Conservation (phyloP, 2,329 filamentous ascomycete genomes). For the Ustilaginoidea virens region DNA sequence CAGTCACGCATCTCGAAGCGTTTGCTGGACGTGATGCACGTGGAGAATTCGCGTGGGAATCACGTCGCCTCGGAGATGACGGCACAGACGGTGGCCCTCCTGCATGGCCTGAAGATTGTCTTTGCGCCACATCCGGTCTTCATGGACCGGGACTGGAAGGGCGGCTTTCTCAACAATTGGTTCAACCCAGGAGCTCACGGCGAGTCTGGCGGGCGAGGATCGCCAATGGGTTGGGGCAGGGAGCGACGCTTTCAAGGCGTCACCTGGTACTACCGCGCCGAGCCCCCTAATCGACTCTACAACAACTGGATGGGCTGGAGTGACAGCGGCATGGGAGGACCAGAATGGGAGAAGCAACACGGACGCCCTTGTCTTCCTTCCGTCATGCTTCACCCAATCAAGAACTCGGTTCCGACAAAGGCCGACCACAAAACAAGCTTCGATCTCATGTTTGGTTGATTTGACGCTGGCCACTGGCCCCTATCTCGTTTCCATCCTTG, state of each 20-base stretch:
- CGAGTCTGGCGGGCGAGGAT: slow-evolving; percentile 36
- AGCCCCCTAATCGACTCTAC: slow-evolving; percentile 40
- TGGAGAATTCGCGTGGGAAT: slow-evolving; percentile 56
- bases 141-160: slow-evolving; percentile 59
- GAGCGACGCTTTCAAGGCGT: slow-evolving; percentile 41
- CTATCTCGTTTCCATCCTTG: neutral
- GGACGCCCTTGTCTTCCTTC: slow-evolving; percentile 43
- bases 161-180: slow-evolving; percentile 36
- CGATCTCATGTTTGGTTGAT: slow-evolving; percentile 22
- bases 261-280: slow-evolving; percentile 46
- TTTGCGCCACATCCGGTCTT: slow-evolving; percentile 67
- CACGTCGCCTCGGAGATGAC: slow-evolving; percentile 74
- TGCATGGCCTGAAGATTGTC: slow-evolving; percentile 66
- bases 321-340: slow-evolving; percentile 37
- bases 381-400: slow-evolving; percentile 44
- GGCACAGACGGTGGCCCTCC: slow-evolving; percentile 54
- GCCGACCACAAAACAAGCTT: slow-evolving; percentile 24
- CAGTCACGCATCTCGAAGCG: slow-evolving; percentile 58
- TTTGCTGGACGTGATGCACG: slow-evolving; percentile 62
- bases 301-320: slow-evolving; percentile 49
- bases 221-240: slow-evolving; percentile 43
- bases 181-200: slow-evolving; percentile 44
- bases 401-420: slow-evolving; percentile 37
- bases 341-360: slow-evolving; percentile 37
- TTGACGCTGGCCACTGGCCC: neutral